A percentile compares a stretch with the other conserved stretches of the same genome.
Conservation (phyloP, 768 basidiomycete species). For the Sarcodon sp. region DNA sequence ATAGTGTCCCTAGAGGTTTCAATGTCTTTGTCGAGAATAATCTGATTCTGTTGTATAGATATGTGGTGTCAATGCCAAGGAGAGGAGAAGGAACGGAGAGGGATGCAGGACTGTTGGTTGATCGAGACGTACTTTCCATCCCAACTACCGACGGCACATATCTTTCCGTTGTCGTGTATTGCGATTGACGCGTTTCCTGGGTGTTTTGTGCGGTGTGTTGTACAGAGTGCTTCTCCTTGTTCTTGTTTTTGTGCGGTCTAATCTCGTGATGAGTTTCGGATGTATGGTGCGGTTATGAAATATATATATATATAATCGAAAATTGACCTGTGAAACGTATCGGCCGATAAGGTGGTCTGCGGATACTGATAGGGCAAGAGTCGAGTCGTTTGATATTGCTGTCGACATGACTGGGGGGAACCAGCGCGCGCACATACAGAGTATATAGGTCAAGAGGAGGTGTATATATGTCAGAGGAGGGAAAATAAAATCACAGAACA, state of each 20-base stretch:
- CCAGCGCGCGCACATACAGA: neutral
- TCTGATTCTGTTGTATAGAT: constrained; percentile 62
- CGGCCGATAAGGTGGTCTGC: constrained; percentile 70
- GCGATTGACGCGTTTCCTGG: constrained; percentile 73
- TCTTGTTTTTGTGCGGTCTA: constrained; percentile 8
- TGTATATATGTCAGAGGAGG: neutral
- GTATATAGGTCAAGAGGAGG: no score
- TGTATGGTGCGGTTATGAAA: neutral
- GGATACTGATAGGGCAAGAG: constrained; percentile 67
- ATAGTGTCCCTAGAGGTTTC: constrained; percentile 74
- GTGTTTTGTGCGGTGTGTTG: constrained; percentile 49
- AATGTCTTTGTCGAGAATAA: constrained; percentile 72
- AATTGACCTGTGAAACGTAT: constrained; percentile 42
- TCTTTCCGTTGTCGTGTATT: constrained; percentile 59
- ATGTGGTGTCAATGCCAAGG: no score
- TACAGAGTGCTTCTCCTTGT: constrained; percentile 12
- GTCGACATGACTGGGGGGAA: constrained; percentile 70
- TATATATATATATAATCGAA: neutral
- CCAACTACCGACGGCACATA: constrained; percentile 90
- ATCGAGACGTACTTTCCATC: constrained; percentile 66
- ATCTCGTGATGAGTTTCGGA: neutral
- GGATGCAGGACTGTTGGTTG: neutral
- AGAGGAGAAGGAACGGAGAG: neutral
- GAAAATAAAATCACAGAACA: neutral
- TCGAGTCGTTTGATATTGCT: constrained; percentile 46